These are phyloP conservation scores for Dillenia suffruticosa DNA, from an alignment of 164 flowering plant species.

Conservation along the genomic window DNA sequence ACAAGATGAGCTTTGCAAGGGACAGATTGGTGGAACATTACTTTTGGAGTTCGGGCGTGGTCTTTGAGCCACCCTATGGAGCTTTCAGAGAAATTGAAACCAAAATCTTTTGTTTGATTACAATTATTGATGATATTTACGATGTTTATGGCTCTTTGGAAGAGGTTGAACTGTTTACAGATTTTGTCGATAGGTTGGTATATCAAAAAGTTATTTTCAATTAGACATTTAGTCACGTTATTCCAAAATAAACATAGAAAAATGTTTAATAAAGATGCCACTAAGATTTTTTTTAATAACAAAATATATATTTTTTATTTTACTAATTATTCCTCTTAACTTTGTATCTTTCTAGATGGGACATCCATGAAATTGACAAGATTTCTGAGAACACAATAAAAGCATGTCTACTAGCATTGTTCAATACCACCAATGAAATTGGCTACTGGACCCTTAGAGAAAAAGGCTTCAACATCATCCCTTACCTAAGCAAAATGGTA, in stretches of 20 bases:
- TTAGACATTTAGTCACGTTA: no score
- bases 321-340: not conserved
- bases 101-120: conserved; percentile 26
- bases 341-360: conserved; percentile 39
- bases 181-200: conserved; percentile 27
- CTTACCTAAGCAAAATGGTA: conserved; percentile 38
- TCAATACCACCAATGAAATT: conserved; percentile 25
- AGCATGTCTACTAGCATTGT: conserved; percentile 34
- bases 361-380: conserved; percentile 22
- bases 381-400: conserved; percentile 45
- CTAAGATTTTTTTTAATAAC: no score
- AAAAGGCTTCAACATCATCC: conserved; percentile 21
- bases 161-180: conserved; percentile 37
- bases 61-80: conserved; percentile 18
- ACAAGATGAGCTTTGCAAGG: conserved; percentile 26
- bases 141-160: conserved; percentile 38
- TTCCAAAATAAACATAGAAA: no score
- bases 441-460: conserved; percentile 27
- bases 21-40: conserved; percentile 43
- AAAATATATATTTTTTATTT: no score
- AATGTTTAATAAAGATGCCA: no score
- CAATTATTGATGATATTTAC: conserved; percentile 40
- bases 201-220: not conserved
- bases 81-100: conserved; percentile 25
- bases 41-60: conserved; percentile 31